Percentiles rank a stretch among this genome's conserved stretches.
These are phyloP conservation scores for Raddia guianensis DNA, from an alignment of 176 grass and related monocot species.

Conservation along the genomic window DNA sequence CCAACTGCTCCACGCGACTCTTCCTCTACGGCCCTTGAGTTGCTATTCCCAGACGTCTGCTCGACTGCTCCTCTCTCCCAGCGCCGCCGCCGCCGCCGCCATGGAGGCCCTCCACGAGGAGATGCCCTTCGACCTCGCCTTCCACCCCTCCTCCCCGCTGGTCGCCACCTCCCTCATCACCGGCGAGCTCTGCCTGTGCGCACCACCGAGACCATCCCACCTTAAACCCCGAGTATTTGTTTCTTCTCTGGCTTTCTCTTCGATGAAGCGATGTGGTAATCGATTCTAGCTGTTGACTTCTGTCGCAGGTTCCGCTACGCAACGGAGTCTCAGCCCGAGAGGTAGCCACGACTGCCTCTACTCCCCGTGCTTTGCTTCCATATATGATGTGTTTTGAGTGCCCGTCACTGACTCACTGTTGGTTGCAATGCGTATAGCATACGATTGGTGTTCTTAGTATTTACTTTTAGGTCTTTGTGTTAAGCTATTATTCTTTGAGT, in stretches of 20 bases:
- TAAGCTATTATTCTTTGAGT: background rate
- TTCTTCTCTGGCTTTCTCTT: background rate
- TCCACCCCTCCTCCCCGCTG: conserved; percentile 75
- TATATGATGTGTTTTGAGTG: background rate
- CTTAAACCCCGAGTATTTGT: background rate
- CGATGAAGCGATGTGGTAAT: background rate
- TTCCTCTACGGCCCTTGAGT: background rate
- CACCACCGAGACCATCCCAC: background rate
- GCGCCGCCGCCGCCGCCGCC: conserved; percentile 30
- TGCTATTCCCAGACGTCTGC: background rate
- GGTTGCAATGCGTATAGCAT: background rate
- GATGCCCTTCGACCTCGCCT: conserved; percentile 82
- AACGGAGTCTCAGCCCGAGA: conserved; percentile 62
- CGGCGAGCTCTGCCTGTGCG: conserved; percentile 78
- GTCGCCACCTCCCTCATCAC: conserved; percentile 78
- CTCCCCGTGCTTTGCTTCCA: background rate
- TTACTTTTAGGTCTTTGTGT: background rate
- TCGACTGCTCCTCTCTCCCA: background rate
- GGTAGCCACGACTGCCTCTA: conserved; percentile 31
- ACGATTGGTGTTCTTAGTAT: background rate
- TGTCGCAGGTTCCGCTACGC: conserved; percentile 64
- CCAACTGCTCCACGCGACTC: conserved; percentile 15
- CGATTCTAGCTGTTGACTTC: conserved; percentile 3
- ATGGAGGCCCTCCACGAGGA: conserved; percentile 84
- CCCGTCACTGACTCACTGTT: no score